phyloP scores from a whole-genome alignment of 1,284 basidiomycete genomes.

The Malassezia furfur region DNA sequence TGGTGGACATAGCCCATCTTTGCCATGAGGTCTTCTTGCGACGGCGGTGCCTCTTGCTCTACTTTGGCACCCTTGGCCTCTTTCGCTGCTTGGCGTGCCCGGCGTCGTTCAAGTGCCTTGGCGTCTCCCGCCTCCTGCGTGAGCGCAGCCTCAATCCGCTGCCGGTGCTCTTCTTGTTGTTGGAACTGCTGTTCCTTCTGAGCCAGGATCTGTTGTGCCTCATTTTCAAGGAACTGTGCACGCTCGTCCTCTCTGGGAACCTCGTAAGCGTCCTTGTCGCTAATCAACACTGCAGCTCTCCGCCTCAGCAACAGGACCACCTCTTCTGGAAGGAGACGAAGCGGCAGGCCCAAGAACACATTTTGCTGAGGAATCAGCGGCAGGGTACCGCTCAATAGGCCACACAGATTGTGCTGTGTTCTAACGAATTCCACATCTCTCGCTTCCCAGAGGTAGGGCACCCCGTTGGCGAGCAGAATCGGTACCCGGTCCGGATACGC shows the following conservation, averaged over 20 bases:
- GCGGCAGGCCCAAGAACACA: conserved; percentile 80
- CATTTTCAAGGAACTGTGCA: conserved; percentile 3
- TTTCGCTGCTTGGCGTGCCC: conserved; percentile 38
- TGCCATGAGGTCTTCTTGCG: conserved; percentile 59
- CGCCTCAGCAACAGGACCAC: conserved; percentile 73
- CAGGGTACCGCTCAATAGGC: conserved; percentile 66
- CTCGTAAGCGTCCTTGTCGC: conserved; percentile 60
- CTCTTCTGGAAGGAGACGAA: conserved; percentile 82
- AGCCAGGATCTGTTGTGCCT: conserved; percentile 1
- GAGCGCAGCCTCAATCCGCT: conserved; percentile 40
- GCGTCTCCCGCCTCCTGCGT: conserved; percentile 43
- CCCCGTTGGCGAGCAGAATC: conserved; percentile 10
- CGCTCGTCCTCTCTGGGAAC: conserved; percentile 52
- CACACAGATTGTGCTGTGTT: conserved; percentile 13
- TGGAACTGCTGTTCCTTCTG: conserved; percentile 5
- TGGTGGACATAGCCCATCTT: conserved; percentile 22
- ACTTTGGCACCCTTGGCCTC: conserved; percentile 48
- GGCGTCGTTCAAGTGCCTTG: conserved; percentile 50
- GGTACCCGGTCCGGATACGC: conserved; percentile 14
- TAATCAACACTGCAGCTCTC: conserved; percentile 67
- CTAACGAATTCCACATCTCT: conserved; percentile 13
- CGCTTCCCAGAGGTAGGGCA: conserved; percentile 11
- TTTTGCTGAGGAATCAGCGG: conserved; percentile 95
- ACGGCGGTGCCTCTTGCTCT: conserved; percentile 49
- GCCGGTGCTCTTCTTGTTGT: conserved; percentile 51